Base-by-base conservation (phyloP, 2,329 filamentous ascomycete species). In the Colletotrichum sp. region DNA sequence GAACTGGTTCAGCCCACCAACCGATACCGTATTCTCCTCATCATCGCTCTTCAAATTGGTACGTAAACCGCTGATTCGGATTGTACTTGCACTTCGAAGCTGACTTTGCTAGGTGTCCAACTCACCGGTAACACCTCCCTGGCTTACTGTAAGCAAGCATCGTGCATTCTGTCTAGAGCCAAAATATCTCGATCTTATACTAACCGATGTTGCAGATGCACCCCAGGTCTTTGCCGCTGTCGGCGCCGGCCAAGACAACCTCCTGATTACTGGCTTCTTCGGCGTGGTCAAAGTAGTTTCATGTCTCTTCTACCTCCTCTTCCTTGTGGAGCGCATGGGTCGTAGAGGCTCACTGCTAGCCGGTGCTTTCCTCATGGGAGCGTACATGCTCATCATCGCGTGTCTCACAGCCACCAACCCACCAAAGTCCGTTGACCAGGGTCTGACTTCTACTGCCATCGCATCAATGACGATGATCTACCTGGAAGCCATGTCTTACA, bases 221-320 rank as follows among this genome's bases (percentile, higher is more conserved):
- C 88, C 87, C 1, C 89, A 90, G 78, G 87, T 90, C 55, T 90
- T 90, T 81, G 82, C 83, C 16, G 84, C 87, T 5, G 87, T 90
- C 12, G 88, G 88, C 6, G 87, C 88, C 8, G 87, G 88, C 6
- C 81, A 85, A 57, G 28, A 73, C 6, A 73, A 64, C 30, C 86
- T 89, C 52, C 82, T 90, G 9, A 84, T 90, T 68, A 90, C 87
- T 2, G 89, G 88, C 12, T 89, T 90, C 81, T 90, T 90, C 59
- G 88, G 89, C 4, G 81, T 89, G 9, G 86, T 89, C 75, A 90
- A 90, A 80, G 86, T 90, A 28, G 82, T 88, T 0, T 86, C 88
- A 5, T 88, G 88, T 59, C 73, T 83, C 13, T 83, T 85, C 75
- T 89, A 89, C 79, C 83, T 89, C 12, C 79, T 89, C 16, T 88